Conservation (phyloP, 2,329 filamentous ascomycete genomes). For the Conoideocrella luteorostrata region DNA sequence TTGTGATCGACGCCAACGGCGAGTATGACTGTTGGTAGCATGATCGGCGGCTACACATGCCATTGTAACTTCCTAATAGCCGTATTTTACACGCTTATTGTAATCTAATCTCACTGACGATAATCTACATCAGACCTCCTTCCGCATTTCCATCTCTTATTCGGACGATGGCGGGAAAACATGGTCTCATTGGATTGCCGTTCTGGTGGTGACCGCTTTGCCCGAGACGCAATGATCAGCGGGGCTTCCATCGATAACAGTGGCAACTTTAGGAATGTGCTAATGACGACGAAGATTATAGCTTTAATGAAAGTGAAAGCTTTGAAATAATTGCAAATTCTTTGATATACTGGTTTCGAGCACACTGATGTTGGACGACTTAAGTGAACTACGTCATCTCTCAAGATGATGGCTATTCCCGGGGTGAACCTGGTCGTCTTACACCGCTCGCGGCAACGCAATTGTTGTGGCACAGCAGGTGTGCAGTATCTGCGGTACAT, state of each 20-base stretch:
- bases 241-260: background rate
- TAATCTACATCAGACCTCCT: background rate
- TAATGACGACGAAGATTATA: background rate
- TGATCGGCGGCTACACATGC: background rate
- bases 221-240: background rate
- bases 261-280: background rate
- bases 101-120: background rate
- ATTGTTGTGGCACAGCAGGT: background rate
- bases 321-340: background rate
- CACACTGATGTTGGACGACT: conserved; percentile 27
- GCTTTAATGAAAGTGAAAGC: background rate
- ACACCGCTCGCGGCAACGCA: conserved; percentile 20
- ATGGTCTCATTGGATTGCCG: conserved; percentile 14
- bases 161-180: background rate
- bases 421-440: conserved; percentile 27
- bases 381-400: conserved; percentile 7
- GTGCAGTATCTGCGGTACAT: background rate
- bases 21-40: background rate
- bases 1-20: background rate
- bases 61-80: too few relatives aligned
- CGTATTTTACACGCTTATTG: too few relatives aligned
- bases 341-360: conserved; percentile 32
- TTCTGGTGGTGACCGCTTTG: conserved; percentile 10
- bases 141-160: background rate
- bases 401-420: background rate